Evolutionary conservation across 257 asterid genomes (phyloP).

Genomic region (Solanum paucissectum): DNA sequence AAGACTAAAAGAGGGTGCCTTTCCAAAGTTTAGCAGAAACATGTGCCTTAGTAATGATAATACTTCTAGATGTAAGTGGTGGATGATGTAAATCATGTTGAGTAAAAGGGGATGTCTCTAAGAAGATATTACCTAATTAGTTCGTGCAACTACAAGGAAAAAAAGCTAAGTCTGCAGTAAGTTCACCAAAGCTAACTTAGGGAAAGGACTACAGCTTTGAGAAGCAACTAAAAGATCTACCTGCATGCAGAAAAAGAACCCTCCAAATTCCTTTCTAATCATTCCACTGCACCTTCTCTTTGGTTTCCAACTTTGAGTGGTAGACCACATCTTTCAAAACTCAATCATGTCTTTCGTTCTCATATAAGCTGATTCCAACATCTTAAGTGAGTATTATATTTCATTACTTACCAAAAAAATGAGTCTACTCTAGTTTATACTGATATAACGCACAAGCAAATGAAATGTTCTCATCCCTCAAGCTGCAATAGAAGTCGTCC

Average conservation of each 20-base stretch:
- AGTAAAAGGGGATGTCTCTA: background rate
- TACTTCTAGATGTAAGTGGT: background rate
- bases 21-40: background rate
- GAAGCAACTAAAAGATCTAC: background rate
- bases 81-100: background rate
- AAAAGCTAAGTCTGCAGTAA: background rate
- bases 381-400: background rate
- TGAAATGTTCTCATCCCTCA: background rate
- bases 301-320: background rate
- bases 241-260: background rate
- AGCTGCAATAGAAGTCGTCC: background rate
- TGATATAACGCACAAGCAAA: background rate
- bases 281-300: background rate
- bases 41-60: background rate
- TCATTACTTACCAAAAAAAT: background rate
- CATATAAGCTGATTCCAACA: background rate
- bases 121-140: background rate
- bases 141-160: background rate
- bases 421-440: background rate
- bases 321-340: background rate
- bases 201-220: background rate
- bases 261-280: background rate
- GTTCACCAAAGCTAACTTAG: background rate
- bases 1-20: background rate
- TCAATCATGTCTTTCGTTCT: background rate